Base-by-base conservation (phyloP, 805 yeast genomes). In the Brettanomyces custersianus region DNA sequence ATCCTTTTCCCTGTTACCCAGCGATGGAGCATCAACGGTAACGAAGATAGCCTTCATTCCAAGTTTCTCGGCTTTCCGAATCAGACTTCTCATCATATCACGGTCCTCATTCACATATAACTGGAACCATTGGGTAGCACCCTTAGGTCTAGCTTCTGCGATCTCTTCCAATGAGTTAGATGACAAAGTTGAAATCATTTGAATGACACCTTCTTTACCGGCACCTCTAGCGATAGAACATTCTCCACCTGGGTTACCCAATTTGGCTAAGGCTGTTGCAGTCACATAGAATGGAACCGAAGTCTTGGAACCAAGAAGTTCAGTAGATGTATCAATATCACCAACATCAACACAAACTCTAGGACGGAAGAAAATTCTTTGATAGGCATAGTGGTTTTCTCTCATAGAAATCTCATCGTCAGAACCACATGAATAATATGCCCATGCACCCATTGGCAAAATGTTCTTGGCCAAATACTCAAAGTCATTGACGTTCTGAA, bases 241-340 rank as follows among this genome's bases (percentile, higher is more conserved):
- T 58, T 90, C 97, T 39, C 97, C 97, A 28, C 85, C 96, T 2
- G 86, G 86, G 51, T 88, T 92, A 4, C 96, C 97, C 46, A 90
- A 68, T 51, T 79, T 81, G 25, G 94, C 96, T 42, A 87, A 66
- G 0, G 96, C 97, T 5, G 97, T 85, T 2, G 97, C 97, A 27
- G 90, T 71, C 36, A 81, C 75, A 54, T 88, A 90, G 55, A 90
- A 86, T 12, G 97, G 97, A 11, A 77, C 82, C 13, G 72, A 62
- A 2, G 77, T 65, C 35, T 67, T 62, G 15, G 73, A 52, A n/a
- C 96, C 96, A 27, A 90, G 63, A 74, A 90, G 73, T 5, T 74
- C 68, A 8, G 94, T 80, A 9, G 79, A 57, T 22, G 76, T 56
- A 52, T 85, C 94, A 31, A 88, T 71, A 21, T 70, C 57, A n/a